Conservation (phyloP, 2,329 filamentous ascomycete genomes). For the Alternaria alternata region DNA sequence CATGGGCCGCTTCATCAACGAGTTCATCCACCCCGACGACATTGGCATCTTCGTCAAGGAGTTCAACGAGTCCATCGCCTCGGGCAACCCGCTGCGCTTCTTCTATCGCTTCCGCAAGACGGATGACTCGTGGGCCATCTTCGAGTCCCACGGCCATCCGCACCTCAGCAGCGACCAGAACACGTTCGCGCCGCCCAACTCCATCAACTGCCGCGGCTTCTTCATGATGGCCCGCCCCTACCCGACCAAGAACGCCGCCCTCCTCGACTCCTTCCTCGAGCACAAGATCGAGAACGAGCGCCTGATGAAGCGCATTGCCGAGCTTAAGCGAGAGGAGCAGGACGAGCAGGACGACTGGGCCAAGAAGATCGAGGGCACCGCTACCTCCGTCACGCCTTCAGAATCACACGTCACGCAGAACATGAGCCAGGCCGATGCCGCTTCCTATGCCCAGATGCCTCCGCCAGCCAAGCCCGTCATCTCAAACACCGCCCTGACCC, state of each 20-base stretch:
- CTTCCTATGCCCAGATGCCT: slow-evolving; percentile 65
- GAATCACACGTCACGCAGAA: slow-evolving; percentile 51
- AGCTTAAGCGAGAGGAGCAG: slow-evolving; percentile 84
- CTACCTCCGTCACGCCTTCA: slow-evolving; percentile 52
- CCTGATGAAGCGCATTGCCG: slow-evolving; percentile 81
- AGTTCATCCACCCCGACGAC: slow-evolving; percentile 88
- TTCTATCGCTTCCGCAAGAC: slow-evolving; percentile 85
- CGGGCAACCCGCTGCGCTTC: slow-evolving; percentile 78
- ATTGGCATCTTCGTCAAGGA: slow-evolving; percentile 83
- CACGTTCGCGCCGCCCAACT: slow-evolving; percentile 67
- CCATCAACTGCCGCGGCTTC: slow-evolving; percentile 78
- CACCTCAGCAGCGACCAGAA: slow-evolving; percentile 78
- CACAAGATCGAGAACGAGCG: slow-evolving; percentile 97
- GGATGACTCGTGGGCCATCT: slow-evolving; percentile 77
- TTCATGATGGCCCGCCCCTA: slow-evolving; percentile 94
- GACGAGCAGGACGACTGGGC: slow-evolving; percentile 76
- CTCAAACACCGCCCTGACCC: slow-evolving; percentile 74
- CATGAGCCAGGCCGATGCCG: slow-evolving; percentile 46
- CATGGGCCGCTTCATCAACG: slow-evolving; percentile 76
- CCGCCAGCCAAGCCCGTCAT: slow-evolving; percentile 70
- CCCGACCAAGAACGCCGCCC: slow-evolving; percentile 82
- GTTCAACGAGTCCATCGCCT: slow-evolving; percentile 87
- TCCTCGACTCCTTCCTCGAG: slow-evolving; percentile 92
- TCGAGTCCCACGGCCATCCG: slow-evolving; percentile 92
- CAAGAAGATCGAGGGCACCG: slow-evolving; percentile 61